Evolutionary conservation across 805 yeast genomes (phyloP), one percentile per base, ranked within the genome.

Genomic region (Myxozyma neotropica): DNA sequence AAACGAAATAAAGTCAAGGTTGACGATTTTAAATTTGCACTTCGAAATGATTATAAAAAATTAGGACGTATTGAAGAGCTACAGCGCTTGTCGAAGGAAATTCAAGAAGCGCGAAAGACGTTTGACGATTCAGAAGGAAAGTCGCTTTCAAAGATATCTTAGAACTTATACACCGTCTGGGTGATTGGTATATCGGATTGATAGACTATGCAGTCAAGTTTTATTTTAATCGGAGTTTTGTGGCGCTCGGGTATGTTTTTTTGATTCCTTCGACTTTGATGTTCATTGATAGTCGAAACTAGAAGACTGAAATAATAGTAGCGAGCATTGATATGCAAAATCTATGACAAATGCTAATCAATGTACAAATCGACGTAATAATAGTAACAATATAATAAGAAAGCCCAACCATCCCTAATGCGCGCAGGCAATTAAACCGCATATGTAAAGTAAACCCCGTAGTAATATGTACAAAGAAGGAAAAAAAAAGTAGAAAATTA

Each of bases 21-120:
- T 17, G 91, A 86, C 44, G 92, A 87, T 68, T 83, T 87, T 73
- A 83, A 82, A 70, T 87, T 86, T 72, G 88, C 87, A 0, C 71
- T 88, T 53, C 74, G 91, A 46, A 80, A 79, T 55, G 93, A 87
- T 67, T 83, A 85, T 1, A 75, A 81, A 13, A 87, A 87, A 68
- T 77, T 86, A 13, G 89, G 89, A 1, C 82, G 93, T 72, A 81
- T 87, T 1, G 83, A 83, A 61, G 89, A 86, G 68, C 75, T 87
- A 65, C 76, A 85, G 54, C 74, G 78, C 21, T 72, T 85, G 67
- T 86, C 84, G 64, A 82, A 81, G 68, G 83, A 81, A 61, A 85
- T 87, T 65, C 75, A 80, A 2, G 86, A 81, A 56, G 91, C 91
- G 0, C 80, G 86, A 64, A 84, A 82, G 70, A 81, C 83, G 68